Conservation (phyloP, 148 eudicot genomes). For the Cornus controversa region DNA sequence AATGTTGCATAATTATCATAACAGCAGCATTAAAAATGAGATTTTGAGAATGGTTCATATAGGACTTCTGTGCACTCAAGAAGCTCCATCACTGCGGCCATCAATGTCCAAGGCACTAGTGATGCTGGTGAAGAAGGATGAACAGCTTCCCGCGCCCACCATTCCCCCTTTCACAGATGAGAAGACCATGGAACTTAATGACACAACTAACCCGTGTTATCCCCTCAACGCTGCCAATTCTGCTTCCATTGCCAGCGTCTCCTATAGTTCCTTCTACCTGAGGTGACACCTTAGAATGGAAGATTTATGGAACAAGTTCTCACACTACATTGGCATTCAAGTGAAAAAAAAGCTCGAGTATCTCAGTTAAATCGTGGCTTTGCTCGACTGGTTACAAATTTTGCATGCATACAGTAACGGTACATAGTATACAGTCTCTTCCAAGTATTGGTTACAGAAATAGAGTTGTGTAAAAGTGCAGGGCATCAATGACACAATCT, state of each 20-base stretch:
- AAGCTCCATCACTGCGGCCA: slow-evolving; percentile 52
- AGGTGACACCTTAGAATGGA: slow-evolving; percentile 19
- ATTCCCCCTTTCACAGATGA: slow-evolving; percentile 56
- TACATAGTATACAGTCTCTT: neutral
- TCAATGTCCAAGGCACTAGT: slow-evolving; percentile 47
- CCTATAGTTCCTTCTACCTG: slow-evolving; percentile 32
- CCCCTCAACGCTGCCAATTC: slow-evolving; percentile 19
- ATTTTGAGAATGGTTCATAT: slow-evolving; percentile 43
- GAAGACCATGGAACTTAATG: slow-evolving; percentile 47
- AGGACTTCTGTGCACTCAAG: slow-evolving; percentile 61
- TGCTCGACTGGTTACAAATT: neutral
- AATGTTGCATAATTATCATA: slow-evolving; percentile 24
- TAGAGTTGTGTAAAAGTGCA: no score
- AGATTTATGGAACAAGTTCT: neutral
- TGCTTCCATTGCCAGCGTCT: slow-evolving; percentile 34
- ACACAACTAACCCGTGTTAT: slow-evolving; percentile 16
- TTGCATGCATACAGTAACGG: neutral
- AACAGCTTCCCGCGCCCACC: slow-evolving; percentile 43
- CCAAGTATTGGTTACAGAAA: no score
- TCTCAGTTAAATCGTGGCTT: neutral
- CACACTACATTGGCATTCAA: neutral
- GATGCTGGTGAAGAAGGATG: slow-evolving; percentile 55
- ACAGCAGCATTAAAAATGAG: slow-evolving; percentile 28
- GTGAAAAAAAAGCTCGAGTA: no score
- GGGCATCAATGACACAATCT: no score